phyloP scores from a whole-genome alignment of 2,329 filamentous ascomycete species.

The Claviceps arundinis region DNA sequence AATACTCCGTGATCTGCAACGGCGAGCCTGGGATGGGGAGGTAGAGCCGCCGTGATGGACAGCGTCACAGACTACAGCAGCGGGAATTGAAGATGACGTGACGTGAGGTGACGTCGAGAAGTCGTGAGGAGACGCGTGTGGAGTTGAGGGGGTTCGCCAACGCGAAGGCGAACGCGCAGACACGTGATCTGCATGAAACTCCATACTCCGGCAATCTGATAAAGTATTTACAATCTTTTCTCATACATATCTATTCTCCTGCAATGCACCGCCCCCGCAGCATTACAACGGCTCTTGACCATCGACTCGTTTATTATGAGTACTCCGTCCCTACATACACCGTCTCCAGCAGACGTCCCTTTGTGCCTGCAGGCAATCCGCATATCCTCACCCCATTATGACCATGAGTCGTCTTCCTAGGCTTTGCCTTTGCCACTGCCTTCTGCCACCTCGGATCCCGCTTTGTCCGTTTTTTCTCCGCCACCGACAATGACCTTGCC shows the following conservation, averaged over 20 bases:
- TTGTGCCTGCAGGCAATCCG: slow-evolving; percentile 14
- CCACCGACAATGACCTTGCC: slow-evolving; percentile 61
- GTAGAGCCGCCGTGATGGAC: neutral
- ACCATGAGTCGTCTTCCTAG: slow-evolving; percentile 6
- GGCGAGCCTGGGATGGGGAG: too few relatives aligned
- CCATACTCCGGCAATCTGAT: neutral
- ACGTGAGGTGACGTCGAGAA: neutral
- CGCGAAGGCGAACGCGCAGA: neutral
- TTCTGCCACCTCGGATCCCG: slow-evolving; percentile 9
- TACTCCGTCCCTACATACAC: neutral
- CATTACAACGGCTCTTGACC: neutral
- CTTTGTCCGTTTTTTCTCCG: slow-evolving; percentile 15
- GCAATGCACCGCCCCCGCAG: neutral
- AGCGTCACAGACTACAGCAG: neutral
- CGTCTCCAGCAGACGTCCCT: slow-evolving; percentile 7
- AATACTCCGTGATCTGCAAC: too few relatives aligned
- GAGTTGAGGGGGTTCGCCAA: neutral
- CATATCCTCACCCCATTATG: slow-evolving; percentile 16
- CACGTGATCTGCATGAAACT: neutral
- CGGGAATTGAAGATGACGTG: neutral
- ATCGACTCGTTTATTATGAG: neutral
- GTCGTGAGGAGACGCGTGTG: neutral
- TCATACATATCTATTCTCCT: neutral
- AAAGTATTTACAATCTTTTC: neutral
- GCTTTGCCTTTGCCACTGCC: slow-evolving; percentile 11